Percentiles rank a stretch among this genome's conserved stretches.
phyloP scores from a whole-genome alignment of 148 eudicot genomes.

The Diospyros kaki region DNA sequence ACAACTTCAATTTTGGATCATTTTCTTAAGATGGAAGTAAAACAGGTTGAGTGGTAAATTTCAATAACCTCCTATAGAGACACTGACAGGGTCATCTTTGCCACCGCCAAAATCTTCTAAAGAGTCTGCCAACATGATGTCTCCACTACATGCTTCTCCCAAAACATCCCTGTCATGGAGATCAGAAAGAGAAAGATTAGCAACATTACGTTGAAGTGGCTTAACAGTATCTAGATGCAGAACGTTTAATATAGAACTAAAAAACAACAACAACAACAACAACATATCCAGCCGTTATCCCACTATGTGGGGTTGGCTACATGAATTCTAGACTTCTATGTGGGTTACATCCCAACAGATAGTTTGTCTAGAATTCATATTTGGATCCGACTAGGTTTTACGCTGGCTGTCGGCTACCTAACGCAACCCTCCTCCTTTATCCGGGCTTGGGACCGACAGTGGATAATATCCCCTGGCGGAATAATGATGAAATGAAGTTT shows the following conservation, averaged over 20 bases:
- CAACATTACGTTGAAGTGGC: neutral
- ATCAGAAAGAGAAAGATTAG: neutral
- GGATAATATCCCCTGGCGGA: too few species aligned
- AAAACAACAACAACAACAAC: too few species aligned
- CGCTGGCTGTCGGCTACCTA: too few species aligned
- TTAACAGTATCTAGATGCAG: neutral
- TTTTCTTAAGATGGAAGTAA: conserved; percentile 2
- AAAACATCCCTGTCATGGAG: conserved; percentile 56
- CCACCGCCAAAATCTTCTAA: conserved; percentile 88
- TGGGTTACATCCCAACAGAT: too few species aligned
- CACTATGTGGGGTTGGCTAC: too few species aligned
- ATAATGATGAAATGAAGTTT: too few species aligned
- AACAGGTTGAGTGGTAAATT: neutral
- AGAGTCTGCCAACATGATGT: conserved; percentile 67
- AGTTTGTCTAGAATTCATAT: too few species aligned
- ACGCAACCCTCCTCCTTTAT: too few species aligned
- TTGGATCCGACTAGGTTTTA: too few species aligned
- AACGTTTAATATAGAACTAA: neutral
- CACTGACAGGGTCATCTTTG: conserved; percentile 87
- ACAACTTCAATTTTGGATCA: neutral
- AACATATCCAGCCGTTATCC: too few species aligned
- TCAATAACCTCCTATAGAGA: conserved; percentile 82
- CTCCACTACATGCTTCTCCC: conserved; percentile 77
- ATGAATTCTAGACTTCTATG: too few species aligned
- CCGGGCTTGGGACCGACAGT: too few species aligned